These are phyloP conservation scores for Madurella fahalii DNA, from an alignment of 2,329 filamentous ascomycete genomes.

Conservation along the genomic window DNA sequence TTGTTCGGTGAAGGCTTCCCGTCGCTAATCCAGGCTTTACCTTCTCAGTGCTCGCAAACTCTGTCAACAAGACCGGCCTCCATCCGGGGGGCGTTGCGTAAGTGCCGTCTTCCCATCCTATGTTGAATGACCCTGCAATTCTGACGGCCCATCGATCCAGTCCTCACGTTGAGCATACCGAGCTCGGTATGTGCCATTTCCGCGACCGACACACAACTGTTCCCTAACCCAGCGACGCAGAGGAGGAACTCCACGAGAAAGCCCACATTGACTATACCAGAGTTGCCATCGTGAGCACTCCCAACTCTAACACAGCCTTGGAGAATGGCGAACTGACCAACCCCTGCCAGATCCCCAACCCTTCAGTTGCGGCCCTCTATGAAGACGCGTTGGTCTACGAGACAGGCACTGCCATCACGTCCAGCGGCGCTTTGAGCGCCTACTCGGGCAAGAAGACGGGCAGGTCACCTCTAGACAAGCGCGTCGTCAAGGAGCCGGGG, in stretches of 20 bases:
- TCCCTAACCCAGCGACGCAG: constrained; percentile 29
- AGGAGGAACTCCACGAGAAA: constrained; percentile 95
- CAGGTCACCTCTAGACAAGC: constrained; percentile 94
- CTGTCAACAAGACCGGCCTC: constrained; percentile 86
- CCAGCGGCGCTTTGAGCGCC: constrained; percentile 87
- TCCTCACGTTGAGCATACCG: constrained; percentile 83
- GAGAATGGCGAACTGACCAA: constrained; percentile 20
- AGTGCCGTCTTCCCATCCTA: constrained; percentile 38
- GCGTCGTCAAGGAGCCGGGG: constrained; percentile 85
- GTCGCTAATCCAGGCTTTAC: constrained; percentile 14
- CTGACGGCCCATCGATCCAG: constrained; percentile 40
- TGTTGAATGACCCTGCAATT: neutral
- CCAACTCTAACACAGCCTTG: neutral
- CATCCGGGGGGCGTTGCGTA: constrained; percentile 89
- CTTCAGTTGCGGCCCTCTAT: constrained; percentile 91
- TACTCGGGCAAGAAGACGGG: constrained; percentile 99
- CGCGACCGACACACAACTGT: neutral
- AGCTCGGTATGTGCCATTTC: constrained; percentile 60
- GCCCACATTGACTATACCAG: constrained; percentile 99
- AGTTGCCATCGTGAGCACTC: constrained; percentile 80
- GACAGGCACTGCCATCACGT: constrained; percentile 94
- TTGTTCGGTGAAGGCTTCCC: neutral
- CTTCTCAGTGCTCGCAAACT: constrained; percentile 49
- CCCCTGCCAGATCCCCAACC: constrained; percentile 68
- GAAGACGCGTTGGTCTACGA: constrained; percentile 98